Conservation (phyloP, 2,329 filamentous ascomycete genomes). For the Botrytis sinoallii region DNA sequence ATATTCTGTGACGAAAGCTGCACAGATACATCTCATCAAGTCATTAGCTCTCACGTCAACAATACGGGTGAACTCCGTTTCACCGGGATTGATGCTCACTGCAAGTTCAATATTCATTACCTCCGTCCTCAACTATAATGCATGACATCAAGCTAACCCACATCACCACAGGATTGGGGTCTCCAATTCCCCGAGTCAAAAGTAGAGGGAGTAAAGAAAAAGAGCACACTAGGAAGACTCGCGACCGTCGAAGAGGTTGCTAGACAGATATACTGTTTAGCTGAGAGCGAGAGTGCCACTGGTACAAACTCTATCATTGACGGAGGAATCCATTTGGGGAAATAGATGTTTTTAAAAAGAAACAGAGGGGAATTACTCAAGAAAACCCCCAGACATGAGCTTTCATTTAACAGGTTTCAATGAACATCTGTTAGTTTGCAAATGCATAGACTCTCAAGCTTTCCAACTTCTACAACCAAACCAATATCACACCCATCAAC, state of each 20-base stretch:
- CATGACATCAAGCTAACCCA: not conserved
- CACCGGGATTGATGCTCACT: constrained; percentile 13
- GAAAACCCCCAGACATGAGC: too few relatives aligned
- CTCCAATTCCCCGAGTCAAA: constrained; percentile 27
- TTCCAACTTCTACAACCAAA: not conserved
- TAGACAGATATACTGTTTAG: constrained; percentile 51
- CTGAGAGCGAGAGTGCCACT: constrained; percentile 48
- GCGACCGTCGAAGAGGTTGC: constrained; percentile 45
- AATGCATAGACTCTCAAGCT: not conserved
- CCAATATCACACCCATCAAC: not conserved
- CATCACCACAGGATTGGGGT: constrained; percentile 29
- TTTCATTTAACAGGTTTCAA: not conserved
- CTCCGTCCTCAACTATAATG: not conserved
- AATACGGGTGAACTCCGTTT: constrained; percentile 55
- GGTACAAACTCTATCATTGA: constrained; percentile 53
- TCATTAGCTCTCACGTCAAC: constrained; percentile 51
- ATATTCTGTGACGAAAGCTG: constrained; percentile 75
- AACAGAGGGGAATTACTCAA: too few relatives aligned
- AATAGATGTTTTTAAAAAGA: not conserved
- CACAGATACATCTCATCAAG: constrained; percentile 59
- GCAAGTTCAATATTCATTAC: not conserved
- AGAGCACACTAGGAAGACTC: constrained; percentile 27
- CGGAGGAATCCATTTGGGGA: constrained; percentile 23
- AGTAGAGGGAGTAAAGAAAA: constrained; percentile 24
- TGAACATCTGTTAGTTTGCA: not conserved